These are phyloP conservation scores for Babesia sp. DNA, from an alignment of 169 alveolate genomes.

Conservation along the genomic window DNA sequence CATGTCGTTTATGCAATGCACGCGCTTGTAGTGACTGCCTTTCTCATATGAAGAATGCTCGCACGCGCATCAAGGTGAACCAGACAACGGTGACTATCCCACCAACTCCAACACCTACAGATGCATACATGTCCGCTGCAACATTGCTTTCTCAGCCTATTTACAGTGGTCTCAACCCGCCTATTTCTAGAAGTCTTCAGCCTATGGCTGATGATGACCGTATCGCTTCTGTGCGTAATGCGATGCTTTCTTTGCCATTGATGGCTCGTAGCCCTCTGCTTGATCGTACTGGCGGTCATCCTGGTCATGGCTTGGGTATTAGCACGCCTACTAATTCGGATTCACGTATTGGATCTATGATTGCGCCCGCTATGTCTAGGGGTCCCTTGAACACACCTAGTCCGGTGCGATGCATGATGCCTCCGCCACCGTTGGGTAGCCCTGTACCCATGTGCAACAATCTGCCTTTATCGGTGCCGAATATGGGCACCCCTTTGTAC, in stretches of 20 bases:
- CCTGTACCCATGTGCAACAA: constrained; percentile 17
- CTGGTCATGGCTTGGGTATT: constrained; percentile 4
- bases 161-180: constrained; percentile 14
- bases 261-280: constrained; percentile 17
- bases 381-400: background rate
- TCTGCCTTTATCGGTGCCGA: constrained; percentile 2
- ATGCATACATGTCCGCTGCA: constrained; percentile 36
- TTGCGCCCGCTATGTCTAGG: constrained; percentile 15
- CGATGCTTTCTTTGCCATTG: constrained; percentile 16
- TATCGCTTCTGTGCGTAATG: constrained; percentile 10
- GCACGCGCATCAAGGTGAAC: background rate
- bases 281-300: constrained; percentile 16
- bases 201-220: background rate
- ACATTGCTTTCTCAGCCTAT: constrained; percentile 25
- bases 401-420: background rate
- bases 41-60: constrained; percentile 23
- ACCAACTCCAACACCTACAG: constrained; percentile 1
- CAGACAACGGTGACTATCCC: background rate
- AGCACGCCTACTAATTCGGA: constrained; percentile 4
- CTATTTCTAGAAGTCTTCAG: background rate
- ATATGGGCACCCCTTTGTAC: constrained; percentile 2
- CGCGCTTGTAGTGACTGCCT: constrained; percentile 28
- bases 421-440: constrained; percentile 9
- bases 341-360: background rate
- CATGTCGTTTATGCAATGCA: constrained; percentile 31